Conservation (phyloP, 2,329 filamentous ascomycete genomes). For the Alternaria infectoria region DNA sequence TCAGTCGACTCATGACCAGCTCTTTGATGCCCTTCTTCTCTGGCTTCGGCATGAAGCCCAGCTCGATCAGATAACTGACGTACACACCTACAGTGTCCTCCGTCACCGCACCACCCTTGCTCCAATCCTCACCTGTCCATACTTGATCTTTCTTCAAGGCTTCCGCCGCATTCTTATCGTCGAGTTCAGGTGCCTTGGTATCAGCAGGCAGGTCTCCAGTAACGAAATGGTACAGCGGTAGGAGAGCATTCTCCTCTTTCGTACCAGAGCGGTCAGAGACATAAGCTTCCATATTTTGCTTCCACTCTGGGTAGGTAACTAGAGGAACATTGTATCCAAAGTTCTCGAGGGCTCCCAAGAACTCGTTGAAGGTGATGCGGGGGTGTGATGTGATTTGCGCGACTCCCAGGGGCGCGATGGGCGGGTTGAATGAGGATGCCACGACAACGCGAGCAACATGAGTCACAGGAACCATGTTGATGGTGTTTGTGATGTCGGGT, state of each 20-base stretch:
- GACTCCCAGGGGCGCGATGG: constrained; percentile 63
- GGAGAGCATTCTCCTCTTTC: constrained; percentile 72
- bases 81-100: constrained; percentile 68
- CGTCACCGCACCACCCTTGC: constrained; percentile 62
- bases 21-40: constrained; percentile 38
- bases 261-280: constrained; percentile 63
- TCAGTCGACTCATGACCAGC: constrained; percentile 33
- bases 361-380: constrained; percentile 78
- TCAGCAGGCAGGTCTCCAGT: constrained; percentile 72
- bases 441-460: constrained; percentile 84
- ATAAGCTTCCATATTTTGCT: constrained; percentile 69
- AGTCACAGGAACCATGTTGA: constrained; percentile 87
- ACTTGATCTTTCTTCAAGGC: constrained; percentile 69
- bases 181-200: constrained; percentile 75
- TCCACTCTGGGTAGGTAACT: constrained; percentile 73
- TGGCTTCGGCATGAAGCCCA: constrained; percentile 64
- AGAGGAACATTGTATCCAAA: constrained; percentile 76
- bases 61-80: constrained; percentile 66
- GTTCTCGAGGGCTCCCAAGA: constrained; percentile 70
- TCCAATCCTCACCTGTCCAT: constrained; percentile 65
- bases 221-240: constrained; percentile 75
- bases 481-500: constrained; percentile 81
- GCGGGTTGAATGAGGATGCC: constrained; percentile 71
- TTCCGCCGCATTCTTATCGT: constrained; percentile 71
- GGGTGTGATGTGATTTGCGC: constrained; percentile 82